Evolutionary conservation across 495 filamentous ascomycete species (phyloP).

Genomic region (Penicillium longicatenatum): DNA sequence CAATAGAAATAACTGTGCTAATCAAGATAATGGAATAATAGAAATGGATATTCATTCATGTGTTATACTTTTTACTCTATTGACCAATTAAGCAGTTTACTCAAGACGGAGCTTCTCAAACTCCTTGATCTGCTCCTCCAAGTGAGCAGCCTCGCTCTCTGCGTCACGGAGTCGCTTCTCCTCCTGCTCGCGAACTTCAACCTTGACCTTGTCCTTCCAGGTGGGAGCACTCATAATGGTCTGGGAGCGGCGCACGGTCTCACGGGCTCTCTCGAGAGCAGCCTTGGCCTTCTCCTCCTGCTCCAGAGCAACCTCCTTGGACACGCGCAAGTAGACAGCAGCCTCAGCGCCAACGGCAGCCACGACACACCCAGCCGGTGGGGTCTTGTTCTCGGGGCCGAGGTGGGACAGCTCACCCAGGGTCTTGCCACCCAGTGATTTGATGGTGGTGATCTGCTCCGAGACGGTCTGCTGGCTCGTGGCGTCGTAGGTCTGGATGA

Average conservation of each 20-base stretch:
- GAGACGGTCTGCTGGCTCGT: slow-evolving; percentile 57
- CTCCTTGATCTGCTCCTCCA: slow-evolving; percentile 56
- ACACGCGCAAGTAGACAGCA: slow-evolving; percentile 69
- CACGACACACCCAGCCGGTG: slow-evolving; percentile 70
- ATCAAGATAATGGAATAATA: not conserved
- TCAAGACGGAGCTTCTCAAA: slow-evolving; percentile 52
- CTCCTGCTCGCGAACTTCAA: slow-evolving; percentile 60
- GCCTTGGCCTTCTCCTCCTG: slow-evolving; percentile 64
- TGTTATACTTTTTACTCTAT: slow-evolving; percentile 16
- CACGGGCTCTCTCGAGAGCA: slow-evolving; percentile 44
- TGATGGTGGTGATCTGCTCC: slow-evolving; percentile 60
- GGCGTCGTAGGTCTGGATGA: slow-evolving; percentile 61
- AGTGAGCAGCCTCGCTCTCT: slow-evolving; percentile 54
- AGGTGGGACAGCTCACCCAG: slow-evolving; percentile 53
- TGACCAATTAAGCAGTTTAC: slow-evolving; percentile 24
- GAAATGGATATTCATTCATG: slow-evolving; percentile 12
- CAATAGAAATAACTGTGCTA: not conserved
- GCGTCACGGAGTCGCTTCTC: slow-evolving; percentile 60
- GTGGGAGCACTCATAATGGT: slow-evolving; percentile 36
- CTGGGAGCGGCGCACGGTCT: slow-evolving; percentile 37
- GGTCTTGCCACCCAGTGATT: slow-evolving; percentile 65
- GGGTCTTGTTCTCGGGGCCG: slow-evolving; percentile 49
- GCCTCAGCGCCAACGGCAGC: slow-evolving; percentile 66
- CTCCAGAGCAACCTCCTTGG: slow-evolving; percentile 67
- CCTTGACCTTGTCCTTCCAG: slow-evolving; percentile 50